Percentiles rank a stretch among this genome's conserved stretches.
Conservation (phyloP, 2,329 filamentous ascomycete species). For the Neonectria neomacrospora region DNA sequence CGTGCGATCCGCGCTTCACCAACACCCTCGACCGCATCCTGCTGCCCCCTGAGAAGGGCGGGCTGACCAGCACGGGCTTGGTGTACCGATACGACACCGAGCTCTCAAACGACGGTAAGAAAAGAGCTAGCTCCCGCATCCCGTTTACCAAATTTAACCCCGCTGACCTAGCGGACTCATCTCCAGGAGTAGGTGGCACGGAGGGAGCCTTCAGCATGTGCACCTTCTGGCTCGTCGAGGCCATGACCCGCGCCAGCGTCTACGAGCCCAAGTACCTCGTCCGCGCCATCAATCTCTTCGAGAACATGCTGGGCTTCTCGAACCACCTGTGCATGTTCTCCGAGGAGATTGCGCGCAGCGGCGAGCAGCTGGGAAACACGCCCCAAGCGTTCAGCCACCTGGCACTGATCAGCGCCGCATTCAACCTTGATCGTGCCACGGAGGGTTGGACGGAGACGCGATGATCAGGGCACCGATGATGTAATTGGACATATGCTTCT, state of each 20-base stretch:
- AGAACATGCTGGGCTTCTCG: constrained; percentile 80
- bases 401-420: constrained; percentile 79
- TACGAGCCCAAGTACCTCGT: constrained; percentile 73
- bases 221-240: constrained; percentile 85
- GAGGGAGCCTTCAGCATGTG: constrained; percentile 86
- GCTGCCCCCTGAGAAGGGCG: constrained; percentile 77
- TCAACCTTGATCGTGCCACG: constrained; percentile 72
- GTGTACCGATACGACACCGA: constrained; percentile 81
- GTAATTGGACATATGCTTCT: background rate
- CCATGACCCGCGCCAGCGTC: constrained; percentile 73
- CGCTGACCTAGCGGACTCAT: constrained; percentile 17
- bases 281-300: constrained; percentile 75
- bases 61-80: constrained; percentile 77
- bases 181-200: constrained; percentile 73
- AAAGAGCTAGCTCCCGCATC: background rate
- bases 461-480: constrained; percentile 11
- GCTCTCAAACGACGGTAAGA: constrained; percentile 73
- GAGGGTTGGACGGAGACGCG: constrained; percentile 39
- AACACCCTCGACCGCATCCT: constrained; percentile 79
- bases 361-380: constrained; percentile 83
- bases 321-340: constrained; percentile 84
- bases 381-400: constrained; percentile 84
- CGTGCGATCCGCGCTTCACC: constrained; percentile 80
- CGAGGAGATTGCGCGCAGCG: constrained; percentile 79
- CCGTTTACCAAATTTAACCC: background rate